phyloP scores from a whole-genome alignment of 129 eudicot genomes.

The Solidago caesia region DNA sequence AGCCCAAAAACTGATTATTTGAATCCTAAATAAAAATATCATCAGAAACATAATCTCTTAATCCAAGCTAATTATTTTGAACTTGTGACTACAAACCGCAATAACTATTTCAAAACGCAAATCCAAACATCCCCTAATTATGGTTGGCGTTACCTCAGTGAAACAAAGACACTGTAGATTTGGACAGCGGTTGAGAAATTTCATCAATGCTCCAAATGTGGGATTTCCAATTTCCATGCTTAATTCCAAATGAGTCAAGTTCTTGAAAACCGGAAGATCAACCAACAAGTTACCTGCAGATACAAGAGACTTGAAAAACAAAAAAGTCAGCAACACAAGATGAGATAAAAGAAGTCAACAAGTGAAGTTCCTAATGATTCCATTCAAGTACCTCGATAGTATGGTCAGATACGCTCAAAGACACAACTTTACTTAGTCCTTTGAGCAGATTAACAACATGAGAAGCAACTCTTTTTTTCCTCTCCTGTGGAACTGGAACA shows the following conservation, averaged over 20 bases:
- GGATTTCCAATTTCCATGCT: slow-evolving; percentile 41
- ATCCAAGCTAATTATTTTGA: no score
- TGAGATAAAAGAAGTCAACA: neutral
- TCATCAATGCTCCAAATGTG: slow-evolving; percentile 35
- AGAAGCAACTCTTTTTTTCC: slow-evolving; percentile 39
- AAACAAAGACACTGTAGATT: slow-evolving; percentile 50
- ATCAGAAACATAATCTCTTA: no score
- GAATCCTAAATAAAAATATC: no score
- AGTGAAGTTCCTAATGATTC: neutral
- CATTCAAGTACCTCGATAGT: slow-evolving; percentile 53
- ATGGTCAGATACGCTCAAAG: slow-evolving; percentile 36
- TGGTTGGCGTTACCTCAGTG: slow-evolving; percentile 44
- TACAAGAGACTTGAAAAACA: slow-evolving; percentile 42
- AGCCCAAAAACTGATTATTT: no score
- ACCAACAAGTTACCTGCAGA: slow-evolving; percentile 40
- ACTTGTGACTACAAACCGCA: no score
- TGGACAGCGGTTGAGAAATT: slow-evolving; percentile 52
- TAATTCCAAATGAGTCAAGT: slow-evolving; percentile 56
- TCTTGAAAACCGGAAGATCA: slow-evolving; percentile 49
- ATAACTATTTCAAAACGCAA: neutral
- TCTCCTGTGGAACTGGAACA: slow-evolving; percentile 38
- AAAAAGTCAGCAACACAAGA: slow-evolving; percentile 23
- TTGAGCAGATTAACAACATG: slow-evolving; percentile 46
- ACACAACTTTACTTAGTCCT: slow-evolving; percentile 38
- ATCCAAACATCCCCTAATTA: slow-evolving; percentile 9